These are phyloP conservation scores for Rhodotorula sp. DNA, from an alignment of 1,284 basidiomycete species.

Conservation along the genomic window DNA sequence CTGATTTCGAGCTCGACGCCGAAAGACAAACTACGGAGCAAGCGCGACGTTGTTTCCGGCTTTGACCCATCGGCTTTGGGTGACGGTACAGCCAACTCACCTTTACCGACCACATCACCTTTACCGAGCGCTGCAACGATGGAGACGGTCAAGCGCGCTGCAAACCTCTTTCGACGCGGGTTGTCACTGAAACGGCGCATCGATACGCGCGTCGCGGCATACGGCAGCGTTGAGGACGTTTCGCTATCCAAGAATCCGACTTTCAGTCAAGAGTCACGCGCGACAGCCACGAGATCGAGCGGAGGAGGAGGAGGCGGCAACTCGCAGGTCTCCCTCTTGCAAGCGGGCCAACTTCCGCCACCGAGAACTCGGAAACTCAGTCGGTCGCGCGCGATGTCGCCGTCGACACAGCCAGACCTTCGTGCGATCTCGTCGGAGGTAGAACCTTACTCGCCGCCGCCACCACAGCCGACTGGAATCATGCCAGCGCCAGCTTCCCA, in stretches of 20 bases:
- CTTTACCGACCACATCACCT: too few relatives aligned
- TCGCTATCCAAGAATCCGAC: conserved; percentile 14
- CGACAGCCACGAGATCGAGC: neutral
- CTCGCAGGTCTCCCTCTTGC: too few relatives aligned
- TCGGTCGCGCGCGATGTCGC: neutral
- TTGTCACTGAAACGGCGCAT: conserved; percentile 20
- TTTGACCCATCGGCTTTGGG: conserved; percentile 19
- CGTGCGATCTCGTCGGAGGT: neutral
- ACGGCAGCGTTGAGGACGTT: conserved; percentile 12
- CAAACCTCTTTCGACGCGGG: conserved; percentile 5
- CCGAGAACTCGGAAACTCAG: conserved; percentile 12
- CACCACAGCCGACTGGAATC: neutral
- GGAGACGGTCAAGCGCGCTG: neutral
- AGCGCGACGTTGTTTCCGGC: neutral
- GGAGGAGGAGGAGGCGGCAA: too few relatives aligned
- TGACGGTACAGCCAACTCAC: neutral
- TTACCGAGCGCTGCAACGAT: neutral
- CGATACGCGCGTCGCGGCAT: conserved; percentile 25
- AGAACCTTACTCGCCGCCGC: neutral
- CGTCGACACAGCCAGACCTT: neutral
- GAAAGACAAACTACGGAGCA: neutral
- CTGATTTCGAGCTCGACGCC: conserved; percentile 13
- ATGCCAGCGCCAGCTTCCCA: neutral
- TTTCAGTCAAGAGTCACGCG: neutral
- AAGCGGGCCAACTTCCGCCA: neutral